Evolutionary conservation across 2,329 filamentous ascomycete genomes (phyloP).

Genomic region (Furcasterigmium sp.): DNA sequence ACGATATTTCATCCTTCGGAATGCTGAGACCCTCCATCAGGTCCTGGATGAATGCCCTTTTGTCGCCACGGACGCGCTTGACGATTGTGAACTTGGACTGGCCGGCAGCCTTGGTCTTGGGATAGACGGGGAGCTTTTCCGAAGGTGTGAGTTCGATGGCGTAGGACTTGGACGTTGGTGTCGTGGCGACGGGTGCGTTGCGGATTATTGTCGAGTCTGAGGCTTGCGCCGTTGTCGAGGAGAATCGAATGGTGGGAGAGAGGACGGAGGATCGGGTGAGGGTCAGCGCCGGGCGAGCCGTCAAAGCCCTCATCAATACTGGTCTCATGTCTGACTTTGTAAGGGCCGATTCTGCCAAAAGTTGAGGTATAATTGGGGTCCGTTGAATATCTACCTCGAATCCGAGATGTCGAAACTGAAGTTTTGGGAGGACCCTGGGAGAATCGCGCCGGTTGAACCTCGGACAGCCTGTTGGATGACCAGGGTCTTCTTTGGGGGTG

Average conservation of each 20-base stretch:
- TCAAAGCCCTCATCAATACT: background rate
- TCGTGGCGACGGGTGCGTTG: slow-evolving; percentile 19
- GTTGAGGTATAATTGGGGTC: background rate
- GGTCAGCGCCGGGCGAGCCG: background rate
- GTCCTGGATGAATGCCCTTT: slow-evolving; percentile 56
- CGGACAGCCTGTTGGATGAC: too few relatives aligned
- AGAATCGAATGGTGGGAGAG: slow-evolving; percentile 6
- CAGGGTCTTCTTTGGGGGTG: too few relatives aligned
- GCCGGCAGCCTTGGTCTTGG: slow-evolving; percentile 66
- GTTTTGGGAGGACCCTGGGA: slow-evolving; percentile 4
- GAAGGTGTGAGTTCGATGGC: slow-evolving; percentile 66
- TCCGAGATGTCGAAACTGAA: too few relatives aligned
- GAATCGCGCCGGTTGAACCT: slow-evolving; percentile 12
- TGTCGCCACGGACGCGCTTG: slow-evolving; percentile 74
- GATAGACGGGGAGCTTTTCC: slow-evolving; percentile 73
- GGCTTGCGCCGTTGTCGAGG: slow-evolving; percentile 8
- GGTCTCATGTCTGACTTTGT: background rate
- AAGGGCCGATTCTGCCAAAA: background rate
- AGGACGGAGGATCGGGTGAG: slow-evolving; percentile 2
- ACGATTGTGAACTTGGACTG: slow-evolving; percentile 70
- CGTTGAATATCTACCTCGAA: too few relatives aligned
- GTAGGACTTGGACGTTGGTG: slow-evolving; percentile 64
- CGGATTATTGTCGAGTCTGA: slow-evolving; percentile 13
- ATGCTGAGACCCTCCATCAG: slow-evolving; percentile 55
- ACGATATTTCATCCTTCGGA: slow-evolving; percentile 43